These are phyloP conservation scores for Dillenia suffruticosa DNA, from an alignment of 164 flowering plant species.

Conservation along the genomic window DNA sequence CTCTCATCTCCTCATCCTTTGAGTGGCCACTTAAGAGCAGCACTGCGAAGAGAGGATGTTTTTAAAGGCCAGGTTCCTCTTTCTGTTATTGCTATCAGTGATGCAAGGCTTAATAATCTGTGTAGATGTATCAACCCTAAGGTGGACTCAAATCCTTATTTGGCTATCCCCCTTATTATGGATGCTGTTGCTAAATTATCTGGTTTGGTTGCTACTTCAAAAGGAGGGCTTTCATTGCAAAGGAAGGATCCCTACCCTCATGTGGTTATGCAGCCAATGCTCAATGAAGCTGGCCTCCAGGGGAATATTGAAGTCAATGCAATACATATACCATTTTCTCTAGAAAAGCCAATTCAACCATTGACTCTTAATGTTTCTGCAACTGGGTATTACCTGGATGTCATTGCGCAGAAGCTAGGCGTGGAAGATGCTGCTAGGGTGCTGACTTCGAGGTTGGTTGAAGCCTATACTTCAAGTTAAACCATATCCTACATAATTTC, in stretches of 20 bases:
- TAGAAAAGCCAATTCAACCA: constrained; percentile 43
- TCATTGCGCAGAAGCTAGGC: constrained; percentile 67
- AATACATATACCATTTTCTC: constrained; percentile 51
- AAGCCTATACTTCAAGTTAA: not conserved
- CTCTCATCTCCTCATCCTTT: constrained; percentile 59
- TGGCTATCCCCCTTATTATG: constrained; percentile 42
- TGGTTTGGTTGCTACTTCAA: constrained; percentile 32
- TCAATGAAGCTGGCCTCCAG: constrained; percentile 14
- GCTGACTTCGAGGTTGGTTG: constrained; percentile 64
- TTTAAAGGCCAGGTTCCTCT: constrained; percentile 52
- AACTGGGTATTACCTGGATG: constrained; percentile 68
- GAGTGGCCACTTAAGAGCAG: constrained; percentile 75
- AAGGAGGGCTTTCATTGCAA: constrained; percentile 49
- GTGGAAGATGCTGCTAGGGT: constrained; percentile 48
- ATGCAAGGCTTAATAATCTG: constrained; percentile 49
- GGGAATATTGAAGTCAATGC: constrained; percentile 38
- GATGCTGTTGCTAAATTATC: constrained; percentile 47
- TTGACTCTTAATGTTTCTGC: constrained; percentile 46
- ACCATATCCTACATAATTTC: too few relatives aligned
- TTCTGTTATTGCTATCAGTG: constrained; percentile 56
- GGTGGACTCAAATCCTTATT: constrained; percentile 54
- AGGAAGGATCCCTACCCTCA: constrained; percentile 45
- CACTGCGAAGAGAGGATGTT: constrained; percentile 50
- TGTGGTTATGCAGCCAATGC: constrained; percentile 30
- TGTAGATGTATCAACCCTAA: constrained; percentile 62